phyloP scores from a whole-genome alignment of 257 asterid genomes.

The Rauvolfia tetraphylla region DNA sequence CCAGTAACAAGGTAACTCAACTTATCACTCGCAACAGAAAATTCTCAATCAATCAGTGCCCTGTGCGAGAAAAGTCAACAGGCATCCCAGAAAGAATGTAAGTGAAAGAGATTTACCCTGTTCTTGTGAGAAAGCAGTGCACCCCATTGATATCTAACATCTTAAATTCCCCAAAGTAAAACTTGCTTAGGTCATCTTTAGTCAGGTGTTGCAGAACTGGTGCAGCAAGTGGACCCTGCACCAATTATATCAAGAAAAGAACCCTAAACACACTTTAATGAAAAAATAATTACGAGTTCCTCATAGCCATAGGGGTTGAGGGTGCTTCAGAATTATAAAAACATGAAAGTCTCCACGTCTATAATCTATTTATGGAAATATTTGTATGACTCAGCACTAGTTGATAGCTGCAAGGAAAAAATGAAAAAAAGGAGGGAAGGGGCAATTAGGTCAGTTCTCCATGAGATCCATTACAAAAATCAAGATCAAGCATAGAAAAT shows the following conservation, averaged over 20 bases:
- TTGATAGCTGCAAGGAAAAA: no score
- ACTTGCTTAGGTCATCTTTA: slow-evolving; percentile 81
- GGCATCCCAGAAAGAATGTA: not conserved
- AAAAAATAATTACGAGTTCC: not conserved
- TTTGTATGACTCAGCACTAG: no score
- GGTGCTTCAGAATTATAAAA: not conserved
- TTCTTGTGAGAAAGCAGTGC: slow-evolving; percentile 81
- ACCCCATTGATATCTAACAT: slow-evolving; percentile 79
- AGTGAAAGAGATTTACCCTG: slow-evolving; percentile 59
- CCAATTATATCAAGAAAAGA: slow-evolving; percentile 17
- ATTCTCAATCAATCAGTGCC: not conserved
- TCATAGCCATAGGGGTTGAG: not conserved
- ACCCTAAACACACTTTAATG: not conserved
- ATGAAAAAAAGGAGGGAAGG: no score
- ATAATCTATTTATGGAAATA: no score
- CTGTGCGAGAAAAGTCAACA: not conserved
- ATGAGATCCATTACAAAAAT: no score
- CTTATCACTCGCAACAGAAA: not conserved
- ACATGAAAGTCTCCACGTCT: not conserved
- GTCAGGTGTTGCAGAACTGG: slow-evolving; percentile 89
- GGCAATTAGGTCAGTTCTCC: no score
- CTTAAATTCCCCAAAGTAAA: slow-evolving; percentile 81
- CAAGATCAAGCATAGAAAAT: no score
- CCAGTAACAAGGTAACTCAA: not conserved
- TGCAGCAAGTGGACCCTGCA: slow-evolving; percentile 95